Evolutionary conservation across 208 protist species (phyloP).

Genomic region (Leishmania lainsoni): DNA sequence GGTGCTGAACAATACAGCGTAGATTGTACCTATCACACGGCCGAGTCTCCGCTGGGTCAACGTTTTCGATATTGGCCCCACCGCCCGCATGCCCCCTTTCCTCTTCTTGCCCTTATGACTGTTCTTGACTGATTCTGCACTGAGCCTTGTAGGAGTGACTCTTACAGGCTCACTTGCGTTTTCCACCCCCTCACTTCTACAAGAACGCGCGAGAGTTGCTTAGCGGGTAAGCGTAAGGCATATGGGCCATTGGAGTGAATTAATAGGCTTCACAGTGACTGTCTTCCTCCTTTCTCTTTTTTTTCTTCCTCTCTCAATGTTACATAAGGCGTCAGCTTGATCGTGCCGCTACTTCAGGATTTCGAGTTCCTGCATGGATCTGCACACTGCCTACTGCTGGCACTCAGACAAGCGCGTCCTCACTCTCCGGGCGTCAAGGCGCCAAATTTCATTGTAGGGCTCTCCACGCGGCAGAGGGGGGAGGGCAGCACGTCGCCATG

Average conservation of each 20-base stretch:
- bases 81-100: background rate
- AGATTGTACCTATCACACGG: background rate
- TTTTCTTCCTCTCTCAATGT: background rate
- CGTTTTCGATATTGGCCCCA: background rate
- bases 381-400: too few relatives aligned
- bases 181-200: background rate
- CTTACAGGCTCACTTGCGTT: background rate
- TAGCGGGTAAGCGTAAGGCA: background rate
- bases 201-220: background rate
- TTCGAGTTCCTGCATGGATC: background rate
- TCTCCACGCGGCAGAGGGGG: background rate
- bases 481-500: slow-evolving; percentile 59
- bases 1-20: background rate
- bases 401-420: background rate
- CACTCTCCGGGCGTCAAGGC: background rate
- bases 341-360: background rate
- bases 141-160: too few relatives aligned
- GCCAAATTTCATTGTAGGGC: background rate
- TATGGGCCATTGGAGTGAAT: too few relatives aligned
- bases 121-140: background rate
- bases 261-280: background rate
- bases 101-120: background rate
- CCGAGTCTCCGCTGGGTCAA: background rate
- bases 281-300: background rate
- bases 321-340: background rate